phyloP scores from a whole-genome alignment of 169 alveolate species.

The Cryptosporidium ubiquitum region DNA sequence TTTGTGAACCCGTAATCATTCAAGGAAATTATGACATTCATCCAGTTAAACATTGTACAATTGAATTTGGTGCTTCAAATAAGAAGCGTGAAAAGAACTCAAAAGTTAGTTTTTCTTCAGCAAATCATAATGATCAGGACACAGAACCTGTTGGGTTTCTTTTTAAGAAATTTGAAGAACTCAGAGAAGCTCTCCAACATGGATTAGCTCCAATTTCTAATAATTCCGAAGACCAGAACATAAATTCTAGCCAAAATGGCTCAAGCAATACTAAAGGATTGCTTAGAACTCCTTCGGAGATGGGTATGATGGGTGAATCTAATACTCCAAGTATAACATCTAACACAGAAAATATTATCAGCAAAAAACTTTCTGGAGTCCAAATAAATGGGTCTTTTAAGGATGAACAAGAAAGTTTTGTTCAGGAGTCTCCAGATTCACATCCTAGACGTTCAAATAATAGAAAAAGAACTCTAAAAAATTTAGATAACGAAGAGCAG shows the following conservation, averaged over 20 bases:
- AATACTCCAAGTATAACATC: neutral
- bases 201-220: constrained; percentile 15
- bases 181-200: constrained; percentile 73
- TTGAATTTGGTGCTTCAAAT: neutral
- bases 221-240: constrained; percentile 1
- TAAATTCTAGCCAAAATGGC: neutral
- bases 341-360: neutral
- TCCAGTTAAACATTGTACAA: constrained; percentile 29
- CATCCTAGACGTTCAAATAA: neutral
- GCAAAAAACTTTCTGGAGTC: neutral
- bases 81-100: neutral
- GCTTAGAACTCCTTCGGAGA: neutral
- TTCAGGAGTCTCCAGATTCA: constrained; percentile 7
- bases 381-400: neutral
- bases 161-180: constrained; percentile 64
- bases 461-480: neutral
- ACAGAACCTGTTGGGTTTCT: constrained; percentile 64
- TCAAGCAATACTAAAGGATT: neutral
- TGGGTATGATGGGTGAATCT: neutral
- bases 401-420: neutral
- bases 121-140: constrained; percentile 8
- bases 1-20: constrained; percentile 62
- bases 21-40: constrained; percentile 20
- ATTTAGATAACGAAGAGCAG: neutral
- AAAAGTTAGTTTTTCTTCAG: neutral